Evolutionary conservation across 2,329 filamentous ascomycete species (phyloP), one percentile per base, ranked within the genome.

Genomic region (Stemphylium vesicarium): DNA sequence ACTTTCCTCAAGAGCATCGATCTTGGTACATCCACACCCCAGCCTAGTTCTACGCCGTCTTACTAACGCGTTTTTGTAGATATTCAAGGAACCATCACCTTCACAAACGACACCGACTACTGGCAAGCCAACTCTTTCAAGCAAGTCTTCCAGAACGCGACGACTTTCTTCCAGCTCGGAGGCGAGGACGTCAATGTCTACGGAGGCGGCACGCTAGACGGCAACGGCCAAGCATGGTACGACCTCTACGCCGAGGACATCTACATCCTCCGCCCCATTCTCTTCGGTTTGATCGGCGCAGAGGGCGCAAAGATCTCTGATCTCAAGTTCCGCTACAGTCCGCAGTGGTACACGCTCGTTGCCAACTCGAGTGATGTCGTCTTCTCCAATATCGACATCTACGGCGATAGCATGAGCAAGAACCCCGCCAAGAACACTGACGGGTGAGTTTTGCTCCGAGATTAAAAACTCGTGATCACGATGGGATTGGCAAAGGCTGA

Each of bases 121-220:
- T 90, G 88, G 88, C 81, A 87, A 59, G 80, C 79, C 8, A 81
- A 89, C 64, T 79, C 81, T 37, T 90, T 89, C 79, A 81, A 82
- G 50, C 85, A 87, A 22, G 78, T 76, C 5, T 91, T 85, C 75
- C 88, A 90, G 64, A 88, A 89, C 58, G 82, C 83, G 4, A 86
- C 84, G 0, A 84, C 84, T 1, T 89, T 89, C 78, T 89, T 87
- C 79, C 82, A 86, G 67, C 80, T 88, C 33, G 87, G 87, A 36
- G 88, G 88, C 26, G 77, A 81, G 16, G 86, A 85, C 72, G 84
- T 91, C 10, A 87, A 89, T 53, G 81, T 91, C 40, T 90, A 88
- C 57, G 88, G 88, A 0, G 84, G 83, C 13, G 85, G 85, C 38
- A 84, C 80, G 9, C 72, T 88, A 8, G 82, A 89, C 64, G 88